Evolutionary conservation across 306 rosid genomes (phyloP), one percentile per base, ranked within the genome.

Genomic region (Clitoria ternatea): DNA sequence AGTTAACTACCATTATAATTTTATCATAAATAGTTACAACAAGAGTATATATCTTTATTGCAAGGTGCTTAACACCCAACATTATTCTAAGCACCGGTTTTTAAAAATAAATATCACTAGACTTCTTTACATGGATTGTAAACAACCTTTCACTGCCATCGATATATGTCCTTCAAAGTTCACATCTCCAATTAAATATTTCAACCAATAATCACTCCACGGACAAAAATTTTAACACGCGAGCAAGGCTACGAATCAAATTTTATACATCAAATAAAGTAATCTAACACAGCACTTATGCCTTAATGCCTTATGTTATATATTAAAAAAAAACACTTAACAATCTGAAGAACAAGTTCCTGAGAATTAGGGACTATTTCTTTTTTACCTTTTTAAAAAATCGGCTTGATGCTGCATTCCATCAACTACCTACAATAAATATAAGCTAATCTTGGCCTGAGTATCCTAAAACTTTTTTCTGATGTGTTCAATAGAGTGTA

Each of bases 1-100:
- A 20, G 27, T 57, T 61, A 72, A 45, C 39, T 45, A 44, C 47
- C 56, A 11, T 69, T 36, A 35, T 76, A 57, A 57, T 67, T 67
- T 5, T 18, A 27, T 53, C 66, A 49, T 32, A 36, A 49, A 61
- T 61, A 22, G 53, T 61, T 62, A 23, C 59, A n/a, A 48, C 33
- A 57, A n/a, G n/a, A n/a, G n/a, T n/a, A n/a, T n/a, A n/a, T n/a
- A n/a, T n/a, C n/a, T n/a, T n/a, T n/a, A n/a, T n/a, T n/a, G n/a
- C n/a, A n/a, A n/a, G n/a, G n/a, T n/a, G n/a, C n/a, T n/a, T n/a
- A n/a, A n/a, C n/a, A n/a, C n/a, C n/a, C n/a, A n/a, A n/a, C n/a
- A n/a, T n/a, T n/a, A n/a, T n/a, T n/a, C n/a, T n/a, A n/a, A n/a
- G n/a, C n/a, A n/a, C n/a, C n/a, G n/a, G n/a, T n/a, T n/a, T n/a